Base-by-base conservation (phyloP, 176 grass and related monocot species). In the Poa annua region DNA sequence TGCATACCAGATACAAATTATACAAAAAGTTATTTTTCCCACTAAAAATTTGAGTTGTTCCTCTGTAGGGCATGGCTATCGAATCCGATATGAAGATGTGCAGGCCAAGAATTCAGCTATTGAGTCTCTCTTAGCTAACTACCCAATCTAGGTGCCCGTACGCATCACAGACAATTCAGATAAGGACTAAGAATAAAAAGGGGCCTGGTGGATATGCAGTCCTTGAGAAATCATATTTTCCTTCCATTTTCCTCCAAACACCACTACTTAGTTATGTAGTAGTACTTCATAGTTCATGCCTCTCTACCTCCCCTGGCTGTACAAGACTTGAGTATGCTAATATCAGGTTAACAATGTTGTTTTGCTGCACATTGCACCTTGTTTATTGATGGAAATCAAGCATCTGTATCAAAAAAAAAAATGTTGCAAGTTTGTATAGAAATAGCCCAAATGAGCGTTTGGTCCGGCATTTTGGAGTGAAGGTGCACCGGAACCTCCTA, bases 31-130 rank as follows among this genome's bases (percentile, higher is more conserved):
- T 6, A 36, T 66, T 6, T 49, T 38, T 88, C 0, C 24, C 60
- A 63, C 25, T 63, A 32, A 35, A 69, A 69, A 61, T 42, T 80
- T 50, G 69, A 67, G 19, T 80, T 79, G 13, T 66, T 22, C 26
- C 13, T 49, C 53, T 72, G 36, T 78, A 89, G 87, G 87, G 20
- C 87, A 89, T 76, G 87, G 87, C 32, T 36, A 69, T 62, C 82
- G 51, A 52, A 85, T 85, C 62, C 44, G 54, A 8, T 89, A 89
- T 66, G 68, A 60, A 89, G 87, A 89, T 81, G 70, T 70, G 13
- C 82, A 69, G 3, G 60, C 81, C 26, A 89, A 85, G 70, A 80
- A 89, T 89, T 84, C 82, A 80, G 87, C 87, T 39, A 76, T 85
- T 21, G 70, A 85, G 52, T 47, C 77, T 53, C 70, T 79, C 20